Evolutionary conservation across 163 green algal genomes (phyloP).

Genomic region (Scenedesmus sp.): DNA sequence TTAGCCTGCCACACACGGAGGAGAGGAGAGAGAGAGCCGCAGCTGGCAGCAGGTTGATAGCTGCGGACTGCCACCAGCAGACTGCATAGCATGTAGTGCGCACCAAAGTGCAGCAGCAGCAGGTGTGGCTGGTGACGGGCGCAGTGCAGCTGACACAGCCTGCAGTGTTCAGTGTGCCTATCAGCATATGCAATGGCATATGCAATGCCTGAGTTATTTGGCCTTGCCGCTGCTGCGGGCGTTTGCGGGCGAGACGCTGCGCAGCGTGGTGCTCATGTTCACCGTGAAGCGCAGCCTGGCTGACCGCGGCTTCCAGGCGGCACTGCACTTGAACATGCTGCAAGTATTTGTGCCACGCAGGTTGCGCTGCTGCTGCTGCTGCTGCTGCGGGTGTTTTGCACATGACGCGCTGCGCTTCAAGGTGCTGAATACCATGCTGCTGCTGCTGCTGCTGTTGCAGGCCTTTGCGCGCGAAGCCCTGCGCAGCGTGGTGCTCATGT

Average conservation of each 20-base stretch:
- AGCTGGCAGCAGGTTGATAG: background rate
- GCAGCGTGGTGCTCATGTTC: slow-evolving; percentile 3
- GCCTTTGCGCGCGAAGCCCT: background rate
- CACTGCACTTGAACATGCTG: too few species aligned
- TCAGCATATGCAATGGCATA: too few species aligned
- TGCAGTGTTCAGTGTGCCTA: background rate
- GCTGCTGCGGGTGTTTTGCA: too few species aligned
- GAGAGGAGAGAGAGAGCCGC: background rate
- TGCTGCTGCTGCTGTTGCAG: background rate
- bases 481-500: background rate
- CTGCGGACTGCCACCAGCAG: too few species aligned
- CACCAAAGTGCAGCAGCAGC: background rate
- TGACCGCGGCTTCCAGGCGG: slow-evolving; percentile 34
- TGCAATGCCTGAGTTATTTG: too few species aligned
- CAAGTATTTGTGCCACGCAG: too few species aligned
- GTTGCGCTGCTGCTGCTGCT: too few species aligned
- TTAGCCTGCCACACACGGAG: too few species aligned
- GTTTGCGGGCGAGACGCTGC: background rate
- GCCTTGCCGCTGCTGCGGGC: too few species aligned
- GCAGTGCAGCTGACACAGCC: background rate
- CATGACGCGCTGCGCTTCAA: too few species aligned
- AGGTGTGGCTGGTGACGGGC: background rate
- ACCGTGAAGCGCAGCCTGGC: slow-evolving; percentile 29
- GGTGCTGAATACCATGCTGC: background rate
- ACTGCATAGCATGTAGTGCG: background rate